Percentiles rank a stretch among this genome's conserved stretches.
Evolutionary conservation across 108 stramenopile species (phyloP).

Genomic region (Skeletonema tropicum): DNA sequence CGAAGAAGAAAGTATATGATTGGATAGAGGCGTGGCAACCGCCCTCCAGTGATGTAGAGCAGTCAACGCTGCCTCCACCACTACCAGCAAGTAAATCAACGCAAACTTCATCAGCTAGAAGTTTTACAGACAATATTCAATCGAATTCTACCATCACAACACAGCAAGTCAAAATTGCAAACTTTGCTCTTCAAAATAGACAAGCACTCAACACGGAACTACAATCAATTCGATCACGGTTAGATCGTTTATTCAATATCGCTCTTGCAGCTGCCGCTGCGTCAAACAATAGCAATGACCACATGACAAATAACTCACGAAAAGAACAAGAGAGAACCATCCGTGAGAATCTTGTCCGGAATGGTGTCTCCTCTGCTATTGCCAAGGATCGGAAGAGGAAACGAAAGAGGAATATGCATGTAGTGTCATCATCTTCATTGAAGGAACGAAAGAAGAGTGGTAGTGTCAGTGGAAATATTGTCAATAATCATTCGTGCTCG

Average conservation of each 20-base stretch:
- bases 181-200: slow-evolving; percentile 36
- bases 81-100: not conserved
- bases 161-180: slow-evolving; percentile 7
- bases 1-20: slow-evolving; percentile 43
- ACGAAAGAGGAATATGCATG: slow-evolving; percentile 1
- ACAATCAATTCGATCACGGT: slow-evolving; percentile 31
- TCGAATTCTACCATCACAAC: not conserved
- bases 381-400: slow-evolving; percentile 31
- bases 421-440: not conserved
- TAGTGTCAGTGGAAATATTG: slow-evolving; percentile 5
- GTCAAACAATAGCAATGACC: slow-evolving; percentile 2
- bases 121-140: not conserved
- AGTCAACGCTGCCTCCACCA: not conserved
- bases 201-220: slow-evolving; percentile 32
- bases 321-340: slow-evolving; percentile 25
- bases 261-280: slow-evolving; percentile 13
- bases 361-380: slow-evolving; percentile 36
- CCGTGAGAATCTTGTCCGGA: slow-evolving; percentile 46
- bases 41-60: slow-evolving; percentile 7
- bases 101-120: not conserved
- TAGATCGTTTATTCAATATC: slow-evolving; percentile 28
- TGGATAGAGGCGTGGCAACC: slow-evolving; percentile 84
- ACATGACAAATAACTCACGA: not conserved
- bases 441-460: not conserved
- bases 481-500: not conserved